Conservation (phyloP, 2,329 filamentous ascomycete genomes). For the Arthrobotrys megalospora region DNA sequence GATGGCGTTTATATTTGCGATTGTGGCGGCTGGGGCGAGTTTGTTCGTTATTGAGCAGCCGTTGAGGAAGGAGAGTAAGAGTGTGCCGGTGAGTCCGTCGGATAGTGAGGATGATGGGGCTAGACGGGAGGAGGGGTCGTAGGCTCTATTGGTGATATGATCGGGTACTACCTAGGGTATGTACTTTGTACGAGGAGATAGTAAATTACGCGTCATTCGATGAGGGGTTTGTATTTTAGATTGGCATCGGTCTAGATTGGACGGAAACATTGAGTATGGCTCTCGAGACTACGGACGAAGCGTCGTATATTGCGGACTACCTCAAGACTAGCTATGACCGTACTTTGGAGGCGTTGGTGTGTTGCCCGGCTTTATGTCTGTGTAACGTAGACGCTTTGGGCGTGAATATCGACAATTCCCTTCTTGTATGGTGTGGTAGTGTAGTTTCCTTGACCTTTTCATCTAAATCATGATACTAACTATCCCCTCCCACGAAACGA, state of each 20-base stretch:
- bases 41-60: slow-evolving; percentile 54
- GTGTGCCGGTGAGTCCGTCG: slow-evolving; percentile 17
- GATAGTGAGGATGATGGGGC: slow-evolving; percentile 26
- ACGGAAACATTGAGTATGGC: too few species aligned
- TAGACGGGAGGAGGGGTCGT: background rate
- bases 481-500: too few species aligned
- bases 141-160: background rate
- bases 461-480: too few species aligned
- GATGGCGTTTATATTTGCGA: slow-evolving; percentile 26
- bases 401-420: background rate
- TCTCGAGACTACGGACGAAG: too few species aligned
- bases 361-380: slow-evolving; percentile 5
- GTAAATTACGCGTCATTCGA: too few species aligned
- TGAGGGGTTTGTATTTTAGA: too few species aligned
- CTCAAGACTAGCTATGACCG: background rate
- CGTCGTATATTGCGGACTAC: background rate
- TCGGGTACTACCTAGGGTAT: background rate
- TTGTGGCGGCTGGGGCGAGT: slow-evolving; percentile 30
- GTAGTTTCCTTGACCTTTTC: background rate
- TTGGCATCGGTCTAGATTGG: too few species aligned
- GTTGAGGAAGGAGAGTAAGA: slow-evolving; percentile 28
- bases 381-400: slow-evolving; percentile 4
- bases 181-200: too few species aligned
- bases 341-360: background rate
- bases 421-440: background rate